Evolutionary conservation across 1,139 yeast genomes (phyloP).

Genomic region (Keqinozyma sinolaborantium): DNA sequence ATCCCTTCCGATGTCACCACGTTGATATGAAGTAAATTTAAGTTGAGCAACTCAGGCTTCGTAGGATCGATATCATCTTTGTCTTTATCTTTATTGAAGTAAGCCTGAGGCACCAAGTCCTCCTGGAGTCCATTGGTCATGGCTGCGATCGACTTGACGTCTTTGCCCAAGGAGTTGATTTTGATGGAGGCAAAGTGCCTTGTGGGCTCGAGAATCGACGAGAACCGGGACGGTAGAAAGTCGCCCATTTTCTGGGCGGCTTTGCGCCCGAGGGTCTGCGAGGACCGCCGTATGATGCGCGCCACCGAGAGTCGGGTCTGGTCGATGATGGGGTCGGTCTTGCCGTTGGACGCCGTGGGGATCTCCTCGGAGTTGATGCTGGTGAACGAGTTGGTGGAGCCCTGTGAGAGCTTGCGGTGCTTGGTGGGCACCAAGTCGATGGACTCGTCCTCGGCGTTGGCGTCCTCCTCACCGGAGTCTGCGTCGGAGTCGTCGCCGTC

Average conservation of each 20-base stretch:
- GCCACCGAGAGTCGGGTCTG: conserved; percentile 70
- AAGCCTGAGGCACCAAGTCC: conserved; percentile 35
- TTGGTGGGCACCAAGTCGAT: conserved; percentile 23
- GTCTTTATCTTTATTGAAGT: conserved; percentile 18
- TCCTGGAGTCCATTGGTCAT: conserved; percentile 44
- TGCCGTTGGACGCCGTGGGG: conserved; percentile 15
- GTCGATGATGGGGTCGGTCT: conserved; percentile 64
- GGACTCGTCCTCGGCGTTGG: conserved; percentile 21
- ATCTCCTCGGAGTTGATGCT: conserved; percentile 35
- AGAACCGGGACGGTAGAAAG: conserved; percentile 76
- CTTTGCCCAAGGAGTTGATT: conserved; percentile 62
- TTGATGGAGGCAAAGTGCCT: conserved; percentile 93
- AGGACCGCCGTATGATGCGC: conserved; percentile 56
- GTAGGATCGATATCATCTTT: conserved; percentile 13
- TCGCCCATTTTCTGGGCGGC: conserved; percentile 92
- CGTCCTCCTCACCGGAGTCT: conserved; percentile 14
- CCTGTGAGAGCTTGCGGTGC: conserved; percentile 38
- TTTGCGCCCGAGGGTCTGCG: conserved; percentile 59
- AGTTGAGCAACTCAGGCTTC: conserved; percentile 32
- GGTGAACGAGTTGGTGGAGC: conserved; percentile 36
- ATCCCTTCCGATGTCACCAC: conserved; percentile 88
- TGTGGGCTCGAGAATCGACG: conserved; percentile 86
- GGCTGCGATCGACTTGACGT: conserved; percentile 61
- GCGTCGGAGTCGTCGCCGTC: conserved; percentile 30
- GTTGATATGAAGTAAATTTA: conserved; percentile 58